Base-by-base conservation (phyloP, 1,284 basidiomycete genomes). In the Neolentinus lepideus region DNA sequence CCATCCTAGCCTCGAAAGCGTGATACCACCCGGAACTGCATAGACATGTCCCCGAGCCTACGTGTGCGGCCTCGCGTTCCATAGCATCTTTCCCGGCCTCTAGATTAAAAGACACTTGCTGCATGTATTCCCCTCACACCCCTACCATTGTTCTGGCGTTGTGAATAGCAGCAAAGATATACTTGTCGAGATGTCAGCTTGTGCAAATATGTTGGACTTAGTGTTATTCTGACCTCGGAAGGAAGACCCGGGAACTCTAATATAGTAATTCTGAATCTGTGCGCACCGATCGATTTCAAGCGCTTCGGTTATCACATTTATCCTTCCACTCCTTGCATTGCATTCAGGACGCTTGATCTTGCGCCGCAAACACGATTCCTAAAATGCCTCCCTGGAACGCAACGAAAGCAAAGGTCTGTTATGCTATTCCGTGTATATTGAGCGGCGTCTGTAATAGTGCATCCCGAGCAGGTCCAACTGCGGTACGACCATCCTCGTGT, bases 351-450 rank as follows among this genome's bases (percentile, higher is more conserved):
- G 6, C 12, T 12, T 31, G 4, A 31, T 6, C 12, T 31, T 12
- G 6, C 4, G 4, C 12, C 12, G 29, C 29, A 12, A 31, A 31
- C 29, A 12, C 6, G 29, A 31, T 35, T 10, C 51, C n/a, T 53
- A 14, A 25, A 19, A 85, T 87, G 81, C 75, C 78, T 48, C 76
- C 79, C 43, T 89, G 86, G 86, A 88, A 79, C 63, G 67, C 85
- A 21, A 72, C 85, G 29, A 89, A 88, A 72, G 85, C 85, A 60
- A 89, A 88, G 80, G 86, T 82, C 27, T 58, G 58, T 56, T 22
- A 2, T 19, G 14, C 51, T 47, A 31, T 25, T 50, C 11, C 52
- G 43, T 55, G 24, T 27, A 26, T 25, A 45, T 54, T 88, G 85
- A 81, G 88, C 53, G 84, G 87, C 67, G 75, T 88, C 57, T 79